Percentiles rank a stretch among this genome's conserved stretches.
Conservation (phyloP, 2,329 filamentous ascomycete species). For the Xylariales sp. region DNA sequence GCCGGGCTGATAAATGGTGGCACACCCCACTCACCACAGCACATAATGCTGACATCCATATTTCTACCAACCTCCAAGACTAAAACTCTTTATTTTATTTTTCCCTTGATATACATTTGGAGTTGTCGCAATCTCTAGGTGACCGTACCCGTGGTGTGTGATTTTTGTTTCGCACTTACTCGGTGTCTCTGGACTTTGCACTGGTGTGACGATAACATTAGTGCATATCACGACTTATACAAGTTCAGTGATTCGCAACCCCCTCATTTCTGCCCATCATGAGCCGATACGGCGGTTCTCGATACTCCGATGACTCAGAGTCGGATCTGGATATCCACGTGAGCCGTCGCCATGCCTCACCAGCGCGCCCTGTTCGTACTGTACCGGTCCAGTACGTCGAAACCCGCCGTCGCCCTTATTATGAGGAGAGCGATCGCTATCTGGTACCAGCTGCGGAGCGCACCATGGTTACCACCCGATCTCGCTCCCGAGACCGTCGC, state of each 20-base stretch:
- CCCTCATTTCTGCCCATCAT: constrained; percentile 11
- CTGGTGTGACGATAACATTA: no score
- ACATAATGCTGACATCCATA: no score
- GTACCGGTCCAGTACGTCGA: constrained; percentile 42
- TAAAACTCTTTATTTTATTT: background rate
- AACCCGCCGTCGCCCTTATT: constrained; percentile 31
- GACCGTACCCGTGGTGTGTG: background rate
- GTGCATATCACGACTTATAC: no score
- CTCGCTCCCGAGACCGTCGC: constrained; percentile 41
- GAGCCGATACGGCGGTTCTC: constrained; percentile 19
- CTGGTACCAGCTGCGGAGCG: constrained; percentile 41
- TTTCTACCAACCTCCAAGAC: no score
- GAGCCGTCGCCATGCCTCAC: constrained; percentile 33
- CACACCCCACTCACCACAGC: no score
- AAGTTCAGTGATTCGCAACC: no score
- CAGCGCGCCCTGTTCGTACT: constrained; percentile 14
- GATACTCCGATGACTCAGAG: constrained; percentile 42
- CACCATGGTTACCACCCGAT: constrained; percentile 39
- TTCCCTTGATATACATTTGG: no score
- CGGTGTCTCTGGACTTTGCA: no score
- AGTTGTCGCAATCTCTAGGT: background rate
- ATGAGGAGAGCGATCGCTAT: constrained; percentile 35
- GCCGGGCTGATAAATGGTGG: no score
- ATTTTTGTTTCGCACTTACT: no score
- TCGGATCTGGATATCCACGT: constrained; percentile 52